A percentile compares a stretch with the other conserved stretches of the same genome.
These are phyloP conservation scores for Thielaviopsis ethacetica DNA, from an alignment of 2,329 filamentous ascomycete species.

Conservation along the genomic window DNA sequence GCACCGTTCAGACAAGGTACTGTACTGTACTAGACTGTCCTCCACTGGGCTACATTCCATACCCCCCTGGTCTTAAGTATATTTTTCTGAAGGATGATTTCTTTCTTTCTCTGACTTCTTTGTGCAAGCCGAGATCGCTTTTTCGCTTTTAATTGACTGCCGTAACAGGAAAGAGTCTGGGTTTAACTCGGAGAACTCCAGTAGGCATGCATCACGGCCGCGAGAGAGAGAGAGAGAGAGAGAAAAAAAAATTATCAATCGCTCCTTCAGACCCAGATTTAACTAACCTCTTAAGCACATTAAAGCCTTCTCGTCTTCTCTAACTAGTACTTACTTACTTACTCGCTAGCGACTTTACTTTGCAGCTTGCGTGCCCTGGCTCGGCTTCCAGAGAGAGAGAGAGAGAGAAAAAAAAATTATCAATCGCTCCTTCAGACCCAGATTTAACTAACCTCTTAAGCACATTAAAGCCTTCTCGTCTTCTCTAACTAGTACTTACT, in stretches of 20 bases:
- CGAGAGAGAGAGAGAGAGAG: too few species aligned
- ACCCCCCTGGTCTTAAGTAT: too few species aligned
- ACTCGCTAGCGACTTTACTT: too few species aligned
- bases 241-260: not conserved
- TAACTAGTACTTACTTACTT: too few species aligned
- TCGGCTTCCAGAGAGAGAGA: too few species aligned
- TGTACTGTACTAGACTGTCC: too few species aligned
- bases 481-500: too few species aligned
- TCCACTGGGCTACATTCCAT: too few species aligned
- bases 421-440: not conserved
- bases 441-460: too few species aligned
- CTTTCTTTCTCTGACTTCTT: not conserved
- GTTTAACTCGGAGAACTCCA: not conserved
- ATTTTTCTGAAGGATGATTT: not conserved
- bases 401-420: too few species aligned
- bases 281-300: not conserved
- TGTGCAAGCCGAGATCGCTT: not conserved
- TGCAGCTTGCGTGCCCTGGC: too few species aligned
- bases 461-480: not conserved
- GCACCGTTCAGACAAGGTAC: not conserved
- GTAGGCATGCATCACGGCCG: too few species aligned
- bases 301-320: not conserved
- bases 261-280: not conserved
- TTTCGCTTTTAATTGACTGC: not conserved
- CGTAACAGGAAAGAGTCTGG: not conserved